Evolutionary conservation across 164 flowering plant genomes (phyloP), one percentile per base, ranked within the genome.

Genomic region (Dillenia turbinata): DNA sequence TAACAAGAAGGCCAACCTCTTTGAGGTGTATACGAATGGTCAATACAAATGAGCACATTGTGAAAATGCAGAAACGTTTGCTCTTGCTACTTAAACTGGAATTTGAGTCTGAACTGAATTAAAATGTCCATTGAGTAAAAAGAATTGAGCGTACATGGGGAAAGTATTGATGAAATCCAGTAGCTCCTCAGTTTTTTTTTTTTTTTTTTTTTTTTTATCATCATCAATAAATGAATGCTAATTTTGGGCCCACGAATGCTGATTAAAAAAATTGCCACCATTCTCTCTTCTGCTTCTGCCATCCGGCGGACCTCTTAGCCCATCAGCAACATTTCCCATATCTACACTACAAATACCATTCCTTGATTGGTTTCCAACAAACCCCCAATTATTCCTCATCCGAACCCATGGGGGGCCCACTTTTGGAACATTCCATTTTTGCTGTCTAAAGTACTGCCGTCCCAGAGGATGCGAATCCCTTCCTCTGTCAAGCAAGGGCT

Each of bases 401-500:
- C 81, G 59, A 13, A 63, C 15, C 86, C 87, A 73, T 19, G 90
- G 93, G 24, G 85, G 84, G 2, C 66, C 60, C 16, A 54, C 2
- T 24, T 69, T 74, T 13, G 68, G 40, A 58, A 68, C 68, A 57
- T 78, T 83, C 85, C 79, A 73, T 63, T 84, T 91, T 70, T 82
- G 87, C 77, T 85, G 92, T 71, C 79, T 78, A 61, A 84, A 83
- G 73, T 75, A 81, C 62, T 79, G 83, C 75, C 72, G 79, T 44
- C 87, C 85, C 68, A 85, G 59, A 70, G 65, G 78, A 64, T 69
- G 71, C 12, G 72, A 47, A 14, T 59, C 73, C 62, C 80, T 85
- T 33, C 45, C 59, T 54, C 68, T 69, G 49, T 80, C 70, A 57
- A 60, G 59, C 52, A 50, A 19, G 11, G 67, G 59, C 40, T 74